Evolutionary conservation across 176 grass and related monocot species (phyloP).

Genomic region (Carex scoparia): DNA sequence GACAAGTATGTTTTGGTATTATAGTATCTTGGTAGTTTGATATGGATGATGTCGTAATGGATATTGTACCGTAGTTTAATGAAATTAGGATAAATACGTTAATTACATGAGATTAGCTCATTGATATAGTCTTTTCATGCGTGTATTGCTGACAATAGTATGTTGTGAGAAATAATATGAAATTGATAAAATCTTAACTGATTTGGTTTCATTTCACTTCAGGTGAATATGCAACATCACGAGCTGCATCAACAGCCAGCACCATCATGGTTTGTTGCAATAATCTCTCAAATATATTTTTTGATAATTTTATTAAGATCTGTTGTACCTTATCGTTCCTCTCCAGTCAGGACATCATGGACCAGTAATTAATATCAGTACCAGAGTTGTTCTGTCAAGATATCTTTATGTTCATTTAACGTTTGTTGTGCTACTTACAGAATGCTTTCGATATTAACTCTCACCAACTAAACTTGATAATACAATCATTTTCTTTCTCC

Average conservation of each 20-base stretch:
- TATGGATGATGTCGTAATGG: not conserved
- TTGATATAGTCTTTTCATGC: not conserved
- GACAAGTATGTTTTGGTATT: not conserved
- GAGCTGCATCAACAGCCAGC: conserved; percentile 63
- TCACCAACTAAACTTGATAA: not conserved
- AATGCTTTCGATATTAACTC: not conserved
- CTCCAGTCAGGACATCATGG: not conserved
- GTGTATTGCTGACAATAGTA: not conserved
- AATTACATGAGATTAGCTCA: not conserved
- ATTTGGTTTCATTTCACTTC: conserved; percentile 17
- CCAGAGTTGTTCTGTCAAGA: not conserved
- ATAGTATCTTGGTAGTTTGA: not conserved
- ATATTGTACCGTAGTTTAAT: not conserved
- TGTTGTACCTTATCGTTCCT: not conserved
- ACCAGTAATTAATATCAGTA: not conserved
- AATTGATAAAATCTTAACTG: not conserved
- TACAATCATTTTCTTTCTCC: not conserved
- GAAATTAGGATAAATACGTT: not conserved
- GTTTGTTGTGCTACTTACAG: not conserved
- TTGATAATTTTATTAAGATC: not conserved
- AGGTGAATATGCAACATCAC: conserved; percentile 87
- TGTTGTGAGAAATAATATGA: not conserved
- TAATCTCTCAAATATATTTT: not conserved
- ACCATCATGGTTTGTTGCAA: conserved; percentile 76
- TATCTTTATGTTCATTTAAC: not conserved